These are phyloP conservation scores for Solanum hybrid DNA, from an alignment of 305 asterid genomes.

Conservation along the genomic window DNA sequence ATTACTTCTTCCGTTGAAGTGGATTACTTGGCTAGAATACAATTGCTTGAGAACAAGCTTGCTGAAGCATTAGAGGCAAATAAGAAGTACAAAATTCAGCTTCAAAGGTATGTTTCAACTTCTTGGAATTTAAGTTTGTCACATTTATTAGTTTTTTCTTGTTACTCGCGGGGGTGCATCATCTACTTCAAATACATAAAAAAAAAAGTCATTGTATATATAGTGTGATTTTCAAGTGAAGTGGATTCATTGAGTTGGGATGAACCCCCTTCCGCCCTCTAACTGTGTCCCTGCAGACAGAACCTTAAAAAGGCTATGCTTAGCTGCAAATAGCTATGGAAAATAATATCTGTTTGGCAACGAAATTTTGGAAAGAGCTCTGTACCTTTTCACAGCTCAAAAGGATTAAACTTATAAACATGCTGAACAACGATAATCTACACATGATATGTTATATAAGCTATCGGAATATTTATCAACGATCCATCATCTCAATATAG, in stretches of 20 bases:
- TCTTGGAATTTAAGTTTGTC: background rate
- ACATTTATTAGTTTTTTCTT: background rate
- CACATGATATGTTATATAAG: background rate
- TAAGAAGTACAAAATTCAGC: slow-evolving; percentile 26
- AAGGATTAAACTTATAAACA: background rate
- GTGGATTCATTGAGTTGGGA: background rate
- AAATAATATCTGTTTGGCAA: background rate
- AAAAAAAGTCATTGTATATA: background rate
- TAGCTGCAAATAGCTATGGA: background rate
- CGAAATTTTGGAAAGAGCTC: background rate
- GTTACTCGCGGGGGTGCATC: background rate
- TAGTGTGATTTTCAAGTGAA: background rate
- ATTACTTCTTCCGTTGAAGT: slow-evolving; percentile 10
- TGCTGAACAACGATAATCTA: background rate
- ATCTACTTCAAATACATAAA: background rate
- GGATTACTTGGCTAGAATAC: slow-evolving; percentile 9
- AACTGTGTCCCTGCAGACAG: background rate
- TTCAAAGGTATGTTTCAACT: slow-evolving; percentile 29
- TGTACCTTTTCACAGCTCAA: background rate
- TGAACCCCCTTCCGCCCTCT: background rate
- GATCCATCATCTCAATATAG: background rate
- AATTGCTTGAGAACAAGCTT: slow-evolving; percentile 22
- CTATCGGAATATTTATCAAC: background rate
- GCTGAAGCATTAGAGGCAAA: slow-evolving; percentile 23
- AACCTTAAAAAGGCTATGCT: background rate